Base-by-base conservation (phyloP, 768 basidiomycete species). In the Russula vinacea region DNA sequence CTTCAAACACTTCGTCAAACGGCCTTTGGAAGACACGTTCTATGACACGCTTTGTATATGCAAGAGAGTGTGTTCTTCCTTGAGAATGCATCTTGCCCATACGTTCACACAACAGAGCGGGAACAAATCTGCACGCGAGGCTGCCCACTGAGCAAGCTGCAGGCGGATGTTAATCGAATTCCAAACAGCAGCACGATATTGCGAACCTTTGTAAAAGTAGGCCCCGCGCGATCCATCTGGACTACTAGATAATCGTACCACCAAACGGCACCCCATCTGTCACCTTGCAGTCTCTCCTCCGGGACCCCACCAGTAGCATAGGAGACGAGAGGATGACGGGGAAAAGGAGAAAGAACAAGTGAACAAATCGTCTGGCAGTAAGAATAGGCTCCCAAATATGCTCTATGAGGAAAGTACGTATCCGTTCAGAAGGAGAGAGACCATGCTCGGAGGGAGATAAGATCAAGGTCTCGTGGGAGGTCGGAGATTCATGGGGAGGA, bases 91-190 rank as follows among this genome's bases (percentile, higher is more conserved):
- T 79, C 52, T 86, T 83, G 37, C 91, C 92, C 68, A 99, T 79
- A 62, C 83, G 83, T 60, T 90, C 83, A 74, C 97, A 99, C 22
- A 99, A 84, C 14, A 84, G 74, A 24, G 86, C 79, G 3, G 97
- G 93, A 76, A 98, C 3, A 99, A 79, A 74, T 99, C 97, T 45
- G 88, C 90, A 40, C 97, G 84, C 17, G 95, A 94, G 16, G 90
- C 97, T 8, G 97, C 97, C 97, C 97, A 99, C 83, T 99, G 97
- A 5, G 94, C 90, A 60, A 99, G 83, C 94, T 95, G 73, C 24
- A 32, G n/a, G 55, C 26, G 8, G 32, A 52, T 55, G 13, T 59
- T 33, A 4, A 35, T 35, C 35, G 10, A 44, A 47, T 51, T 3
- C 9, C 24, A 22, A 54, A 51, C 19, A 42, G 32, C n/a, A 14